phyloP scores from a whole-genome alignment of 108 stramenopile genomes.

The Skeletonema menzelii region DNA sequence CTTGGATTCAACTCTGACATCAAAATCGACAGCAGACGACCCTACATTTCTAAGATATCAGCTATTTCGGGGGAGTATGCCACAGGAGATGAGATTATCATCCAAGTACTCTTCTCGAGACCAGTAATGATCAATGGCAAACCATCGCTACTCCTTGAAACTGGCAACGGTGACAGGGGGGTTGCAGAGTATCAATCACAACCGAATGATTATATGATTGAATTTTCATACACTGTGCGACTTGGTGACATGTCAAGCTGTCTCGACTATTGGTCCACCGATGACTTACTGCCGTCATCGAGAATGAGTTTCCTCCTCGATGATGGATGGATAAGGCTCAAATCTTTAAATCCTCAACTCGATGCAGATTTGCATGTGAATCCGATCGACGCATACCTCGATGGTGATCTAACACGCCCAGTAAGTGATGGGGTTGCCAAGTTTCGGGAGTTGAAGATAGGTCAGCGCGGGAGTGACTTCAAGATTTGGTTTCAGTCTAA shows the following conservation, averaged over 20 bases:
- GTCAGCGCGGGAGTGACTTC: constrained; percentile 59
- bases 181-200: constrained; percentile 48
- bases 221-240: constrained; percentile 53
- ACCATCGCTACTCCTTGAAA: constrained; percentile 50
- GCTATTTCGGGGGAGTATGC: constrained; percentile 24
- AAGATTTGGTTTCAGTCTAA: constrained; percentile 49
- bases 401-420: constrained; percentile 31
- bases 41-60: constrained; percentile 44
- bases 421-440: constrained; percentile 50
- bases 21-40: constrained; percentile 46
- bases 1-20: constrained; percentile 44
- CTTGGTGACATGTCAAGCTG: constrained; percentile 50
- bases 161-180: constrained; percentile 47
- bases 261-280: constrained; percentile 61
- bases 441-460: constrained; percentile 59
- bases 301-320: constrained; percentile 28
- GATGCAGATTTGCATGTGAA: constrained; percentile 69
- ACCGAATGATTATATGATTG: constrained; percentile 30
- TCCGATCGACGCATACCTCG: constrained; percentile 51
- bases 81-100: constrained; percentile 29
- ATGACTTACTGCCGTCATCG: constrained; percentile 34
- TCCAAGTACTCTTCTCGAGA: constrained; percentile 52
- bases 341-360: constrained; percentile 42
- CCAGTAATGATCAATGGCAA: constrained; percentile 50
- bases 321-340: constrained; percentile 37